These are phyloP conservation scores for Pythium phragmiticola DNA, from an alignment of 352 stramenopile genomes.

Conservation along the genomic window DNA sequence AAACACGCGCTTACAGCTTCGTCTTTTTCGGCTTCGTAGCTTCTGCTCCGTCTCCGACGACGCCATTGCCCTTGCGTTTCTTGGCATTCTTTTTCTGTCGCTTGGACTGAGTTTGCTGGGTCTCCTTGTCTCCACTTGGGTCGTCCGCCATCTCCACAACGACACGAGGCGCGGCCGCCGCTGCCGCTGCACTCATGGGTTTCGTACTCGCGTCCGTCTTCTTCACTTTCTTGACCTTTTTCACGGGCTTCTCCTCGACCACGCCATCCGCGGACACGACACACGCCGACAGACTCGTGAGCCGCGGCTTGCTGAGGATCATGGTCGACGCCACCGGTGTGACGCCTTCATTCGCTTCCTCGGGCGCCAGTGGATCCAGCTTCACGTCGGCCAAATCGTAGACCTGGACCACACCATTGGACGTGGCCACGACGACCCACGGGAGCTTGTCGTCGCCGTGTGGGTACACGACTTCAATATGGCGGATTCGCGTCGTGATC, in stretches of 20 bases:
- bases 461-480: constrained; percentile 70
- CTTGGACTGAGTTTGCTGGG: background rate
- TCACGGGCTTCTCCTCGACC: constrained; percentile 23
- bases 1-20: background rate
- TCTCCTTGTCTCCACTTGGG: constrained; percentile 1
- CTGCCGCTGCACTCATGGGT: constrained; percentile 18
- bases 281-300: constrained; percentile 75
- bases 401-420: constrained; percentile 74
- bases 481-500: constrained; percentile 70
- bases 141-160: constrained; percentile 63
- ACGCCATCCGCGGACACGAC: constrained; percentile 33
- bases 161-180: constrained; percentile 47
- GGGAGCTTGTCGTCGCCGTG: constrained; percentile 53
- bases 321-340: constrained; percentile 57
- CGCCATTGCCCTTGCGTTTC: constrained; percentile 23
- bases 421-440: constrained; percentile 75
- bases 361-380: constrained; percentile 44
- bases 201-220: constrained; percentile 28
- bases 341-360: constrained; percentile 58
- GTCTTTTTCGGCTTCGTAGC: constrained; percentile 27
- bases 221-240: constrained; percentile 38
- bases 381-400: constrained; percentile 72
- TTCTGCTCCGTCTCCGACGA: background rate
- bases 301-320: constrained; percentile 67
- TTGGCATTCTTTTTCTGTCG: constrained; percentile 15